Conservation (phyloP, 768 basidiomycete genomes). For the Termitomyces sp. region DNA sequence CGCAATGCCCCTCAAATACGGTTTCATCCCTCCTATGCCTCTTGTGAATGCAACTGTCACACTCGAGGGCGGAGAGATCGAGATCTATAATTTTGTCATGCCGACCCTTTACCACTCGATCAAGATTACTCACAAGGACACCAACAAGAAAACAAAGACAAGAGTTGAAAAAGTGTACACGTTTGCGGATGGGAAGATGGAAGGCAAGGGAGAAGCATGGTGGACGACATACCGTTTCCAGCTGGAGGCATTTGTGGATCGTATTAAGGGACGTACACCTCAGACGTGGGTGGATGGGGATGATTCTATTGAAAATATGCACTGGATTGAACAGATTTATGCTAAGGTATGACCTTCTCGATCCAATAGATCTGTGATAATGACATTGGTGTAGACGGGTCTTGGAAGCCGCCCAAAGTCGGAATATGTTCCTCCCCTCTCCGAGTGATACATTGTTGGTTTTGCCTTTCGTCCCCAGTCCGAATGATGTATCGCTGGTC, state of each 20-base stretch:
- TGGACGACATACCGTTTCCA: constrained; percentile 57
- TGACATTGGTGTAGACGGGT: constrained; percentile 13
- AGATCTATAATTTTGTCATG: constrained; percentile 34
- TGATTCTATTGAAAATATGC: constrained; percentile 51
- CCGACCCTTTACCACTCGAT: constrained; percentile 48
- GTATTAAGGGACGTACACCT: constrained; percentile 44
- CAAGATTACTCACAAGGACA: constrained; percentile 28
- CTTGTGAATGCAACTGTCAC: constrained; percentile 28
- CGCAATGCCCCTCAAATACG: constrained; percentile 20
- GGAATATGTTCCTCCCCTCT: constrained; percentile 11
- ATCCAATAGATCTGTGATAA: background rate
- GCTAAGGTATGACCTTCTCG: constrained; percentile 30
- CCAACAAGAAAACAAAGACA: constrained; percentile 17
- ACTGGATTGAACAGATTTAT: constrained; percentile 55
- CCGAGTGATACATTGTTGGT: background rate
- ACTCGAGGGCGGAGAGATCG: constrained; percentile 40
- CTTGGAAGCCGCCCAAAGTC: constrained; percentile 23
- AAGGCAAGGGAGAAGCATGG: constrained; percentile 45
- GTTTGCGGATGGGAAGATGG: constrained; percentile 33
- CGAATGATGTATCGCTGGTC: too few relatives aligned
- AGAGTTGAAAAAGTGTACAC: constrained; percentile 41
- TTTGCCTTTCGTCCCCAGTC: background rate
- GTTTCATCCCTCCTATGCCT: constrained; percentile 33
- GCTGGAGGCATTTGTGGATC: constrained; percentile 61
- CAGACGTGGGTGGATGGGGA: constrained; percentile 50